A percentile compares a stretch with the other conserved stretches of the same genome.
phyloP scores from a whole-genome alignment of 2,329 filamentous ascomycete species.

The Fusarium sp. region DNA sequence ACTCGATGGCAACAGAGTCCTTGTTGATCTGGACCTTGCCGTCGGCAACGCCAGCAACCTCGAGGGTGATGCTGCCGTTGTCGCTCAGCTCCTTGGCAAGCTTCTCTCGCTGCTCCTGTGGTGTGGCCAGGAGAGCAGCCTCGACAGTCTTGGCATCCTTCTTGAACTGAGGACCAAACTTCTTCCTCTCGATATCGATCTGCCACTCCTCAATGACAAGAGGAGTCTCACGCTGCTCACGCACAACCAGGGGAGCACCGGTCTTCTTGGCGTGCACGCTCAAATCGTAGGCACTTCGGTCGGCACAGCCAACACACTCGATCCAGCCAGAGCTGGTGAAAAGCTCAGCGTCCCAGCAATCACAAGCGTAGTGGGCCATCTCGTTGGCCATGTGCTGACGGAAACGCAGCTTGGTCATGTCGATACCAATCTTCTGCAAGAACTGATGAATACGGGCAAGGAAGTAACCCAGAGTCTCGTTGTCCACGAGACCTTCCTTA shows the following conservation, averaged over 20 bases:
- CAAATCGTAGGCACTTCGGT: slow-evolving; percentile 94
- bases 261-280: slow-evolving; percentile 94
- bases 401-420: slow-evolving; percentile 90
- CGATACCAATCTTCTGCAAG: slow-evolving; percentile 87
- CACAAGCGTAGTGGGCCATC: slow-evolving; percentile 89
- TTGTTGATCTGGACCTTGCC: slow-evolving; percentile 83
- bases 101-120: slow-evolving; percentile 84
- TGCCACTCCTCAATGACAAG: slow-evolving; percentile 87
- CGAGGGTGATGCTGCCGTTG: slow-evolving; percentile 79
- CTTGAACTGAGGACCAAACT: slow-evolving; percentile 94
- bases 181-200: slow-evolving; percentile 91
- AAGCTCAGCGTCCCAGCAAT: slow-evolving; percentile 98
- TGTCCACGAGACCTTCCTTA: slow-evolving; percentile 84
- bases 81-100: slow-evolving; percentile 79
- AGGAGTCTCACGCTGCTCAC: slow-evolving; percentile 83
- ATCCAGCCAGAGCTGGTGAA: slow-evolving; percentile 95
- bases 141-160: slow-evolving; percentile 91
- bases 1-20: slow-evolving; percentile 86
- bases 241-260: slow-evolving; percentile 84
- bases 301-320: slow-evolving; percentile 97
- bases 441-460: slow-evolving; percentile 93
- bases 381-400: slow-evolving; percentile 90
- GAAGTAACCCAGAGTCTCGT: slow-evolving; percentile 98
- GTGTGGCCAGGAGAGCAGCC: slow-evolving; percentile 77
- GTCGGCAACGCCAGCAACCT: slow-evolving; percentile 73